Evolutionary conservation across 805 yeast species (phyloP).

Genomic region (Kuraishia piskuri): DNA sequence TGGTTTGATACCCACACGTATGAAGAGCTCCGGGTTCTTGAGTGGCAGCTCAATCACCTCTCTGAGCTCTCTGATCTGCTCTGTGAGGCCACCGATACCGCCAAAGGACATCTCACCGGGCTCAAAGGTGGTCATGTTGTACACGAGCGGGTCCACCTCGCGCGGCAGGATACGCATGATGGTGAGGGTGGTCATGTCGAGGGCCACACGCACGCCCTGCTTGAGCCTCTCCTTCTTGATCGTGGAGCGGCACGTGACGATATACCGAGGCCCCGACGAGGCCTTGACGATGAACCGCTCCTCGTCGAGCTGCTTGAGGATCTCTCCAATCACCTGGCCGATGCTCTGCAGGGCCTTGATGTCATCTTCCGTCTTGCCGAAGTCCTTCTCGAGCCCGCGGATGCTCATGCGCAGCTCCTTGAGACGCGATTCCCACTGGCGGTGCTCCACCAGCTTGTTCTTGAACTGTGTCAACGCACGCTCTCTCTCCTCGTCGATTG

Average conservation of each 20-base stretch:
- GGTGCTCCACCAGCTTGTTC: conserved; percentile 82
- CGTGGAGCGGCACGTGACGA: conserved; percentile 94
- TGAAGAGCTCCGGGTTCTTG: conserved; percentile 92
- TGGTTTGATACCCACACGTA: conserved; percentile 96
- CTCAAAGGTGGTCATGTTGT: conserved; percentile 95
- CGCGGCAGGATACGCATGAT: conserved; percentile 96
- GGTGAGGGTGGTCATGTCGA: conserved; percentile 95
- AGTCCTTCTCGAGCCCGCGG: conserved; percentile 74
- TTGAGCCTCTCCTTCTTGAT: conserved; percentile 75
- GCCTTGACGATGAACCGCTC: conserved; percentile 96
- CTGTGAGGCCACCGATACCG: conserved; percentile 93
- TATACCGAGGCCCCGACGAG: conserved; percentile 93
- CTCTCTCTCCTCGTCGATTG: conserved; percentile 63
- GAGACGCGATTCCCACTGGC: conserved; percentile 88
- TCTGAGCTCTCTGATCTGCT: conserved; percentile 91
- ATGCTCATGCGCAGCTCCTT: conserved; percentile 77
- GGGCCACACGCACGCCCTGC: conserved; percentile 93
- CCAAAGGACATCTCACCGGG: conserved; percentile 96
- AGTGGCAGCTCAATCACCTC: conserved; percentile 96
- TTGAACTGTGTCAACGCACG: conserved; percentile 73
- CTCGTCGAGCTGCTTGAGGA: conserved; percentile 87
- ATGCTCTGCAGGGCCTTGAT: conserved; percentile 95
- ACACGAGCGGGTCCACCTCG: conserved; percentile 96
- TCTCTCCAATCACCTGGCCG: conserved; percentile 96
- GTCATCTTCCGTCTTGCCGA: conserved; percentile 91